Evolutionary conservation across 2,329 filamentous ascomycete species (phyloP), one percentile per base, ranked within the genome.

Genomic region (Aureobasidium sp.): DNA sequence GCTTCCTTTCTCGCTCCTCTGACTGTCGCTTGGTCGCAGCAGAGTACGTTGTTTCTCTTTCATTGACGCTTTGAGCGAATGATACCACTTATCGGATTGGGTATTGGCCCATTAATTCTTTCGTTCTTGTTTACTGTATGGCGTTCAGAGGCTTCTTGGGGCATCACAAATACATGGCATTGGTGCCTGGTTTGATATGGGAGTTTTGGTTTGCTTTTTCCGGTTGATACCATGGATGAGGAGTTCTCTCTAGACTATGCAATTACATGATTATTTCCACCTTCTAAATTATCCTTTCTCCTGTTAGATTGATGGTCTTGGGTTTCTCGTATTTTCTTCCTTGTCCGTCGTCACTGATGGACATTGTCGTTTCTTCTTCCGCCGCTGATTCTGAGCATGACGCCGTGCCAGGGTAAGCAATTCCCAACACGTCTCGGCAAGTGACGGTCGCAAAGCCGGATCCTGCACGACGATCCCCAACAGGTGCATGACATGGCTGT

Each of bases 181-280:
- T 48, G 55, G 55, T 48, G 55, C 41, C 53, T 57, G 41, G 52
- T n/a, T 55, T 55, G 53, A 45, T 9, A 57, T 41, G 57, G 57
- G 25, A 36, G 44, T 60, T 42, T 51, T 49, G 44, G 22, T 20
- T 34, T 60, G 45, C 44, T 58, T 60, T 60, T 51, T 51, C 31
- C 57, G 57, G 57, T 60, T 51, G 57, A 60, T 60, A 60, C 57
- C 57, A 60, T 51, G 57, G 57, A 60, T 41, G n/a, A 60, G 57
- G 57, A 60, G 57, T 60, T 60, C 17, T 41, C 20, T 29, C 57
- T 60, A 60, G 44, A 60, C 34, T 48, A 58, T 58, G 55, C 55
- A 48, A 58, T 47, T 48, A 37, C 31, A 48, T 17, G 41, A 58
- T 48, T 25, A n/a, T 58, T 29, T 48, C 7, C 11, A 48, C 20